Conservation (phyloP, 805 yeast genomes). For the Candida rishiriensis region DNA sequence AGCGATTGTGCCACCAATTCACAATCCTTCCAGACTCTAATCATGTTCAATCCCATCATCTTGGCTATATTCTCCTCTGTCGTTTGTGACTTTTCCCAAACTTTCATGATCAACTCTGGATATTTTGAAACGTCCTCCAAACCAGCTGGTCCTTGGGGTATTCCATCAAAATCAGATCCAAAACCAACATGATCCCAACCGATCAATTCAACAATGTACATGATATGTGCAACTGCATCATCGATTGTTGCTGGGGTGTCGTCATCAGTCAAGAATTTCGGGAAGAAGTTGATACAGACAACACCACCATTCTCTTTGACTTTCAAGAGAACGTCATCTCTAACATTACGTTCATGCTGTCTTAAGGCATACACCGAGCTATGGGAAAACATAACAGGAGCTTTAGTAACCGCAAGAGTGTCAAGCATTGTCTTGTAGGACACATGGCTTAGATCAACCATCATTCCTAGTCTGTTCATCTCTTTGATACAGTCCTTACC, state of each 20-base stretch:
- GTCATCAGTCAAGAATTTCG: conserved; percentile 30
- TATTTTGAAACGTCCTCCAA: conserved; percentile 52
- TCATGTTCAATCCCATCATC: conserved; percentile 40
- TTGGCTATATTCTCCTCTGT: conserved; percentile 38
- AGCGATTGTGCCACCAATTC: conserved; percentile 29
- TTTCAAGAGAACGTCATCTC: conserved; percentile 39
- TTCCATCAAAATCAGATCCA: conserved; percentile 54
- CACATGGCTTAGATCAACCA: conserved; percentile 48
- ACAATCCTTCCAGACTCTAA: conserved; percentile 42
- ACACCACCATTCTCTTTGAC: conserved; percentile 43
- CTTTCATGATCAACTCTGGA: conserved; percentile 43
- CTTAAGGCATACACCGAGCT: conserved; percentile 39
- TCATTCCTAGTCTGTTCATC: conserved; percentile 51
- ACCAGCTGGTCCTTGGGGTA: conserved; percentile 42
- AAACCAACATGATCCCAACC: conserved; percentile 52
- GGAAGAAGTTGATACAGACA: conserved; percentile 43
- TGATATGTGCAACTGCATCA: conserved; percentile 34
- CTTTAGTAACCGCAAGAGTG: conserved; percentile 33
- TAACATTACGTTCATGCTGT: conserved; percentile 43
- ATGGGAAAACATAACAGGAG: conserved; percentile 49
- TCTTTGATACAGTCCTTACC: conserved; percentile 40
- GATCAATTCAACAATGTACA: conserved; percentile 37
- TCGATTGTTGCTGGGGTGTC: conserved; percentile 34
- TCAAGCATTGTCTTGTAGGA: conserved; percentile 45
- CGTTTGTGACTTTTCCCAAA: conserved; percentile 30